Evolutionary conservation across 768 basidiomycete species (phyloP).

Genomic region (Ramaria sp.): DNA sequence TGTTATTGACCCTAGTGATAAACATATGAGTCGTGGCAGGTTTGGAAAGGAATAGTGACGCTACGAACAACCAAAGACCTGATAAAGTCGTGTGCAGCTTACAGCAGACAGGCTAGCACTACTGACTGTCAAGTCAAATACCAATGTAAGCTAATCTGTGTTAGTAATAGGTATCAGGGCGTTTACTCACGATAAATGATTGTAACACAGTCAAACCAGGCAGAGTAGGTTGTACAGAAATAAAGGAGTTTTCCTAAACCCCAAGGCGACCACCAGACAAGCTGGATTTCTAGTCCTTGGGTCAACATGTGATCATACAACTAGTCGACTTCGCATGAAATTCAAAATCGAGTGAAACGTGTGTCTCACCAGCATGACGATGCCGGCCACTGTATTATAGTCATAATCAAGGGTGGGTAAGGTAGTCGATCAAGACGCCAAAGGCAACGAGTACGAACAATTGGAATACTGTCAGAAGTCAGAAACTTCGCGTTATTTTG

Average conservation of each 20-base stretch:
- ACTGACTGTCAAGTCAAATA: not conserved
- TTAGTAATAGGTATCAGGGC: not conserved
- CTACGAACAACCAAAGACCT: not conserved
- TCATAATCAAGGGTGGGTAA: too few species aligned
- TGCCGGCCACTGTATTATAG: not conserved
- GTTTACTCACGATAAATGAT: not conserved
- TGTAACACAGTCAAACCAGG: not conserved
- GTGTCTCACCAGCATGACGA: not conserved
- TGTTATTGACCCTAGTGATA: not conserved
- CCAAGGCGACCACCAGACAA: slow-evolving; percentile 2
- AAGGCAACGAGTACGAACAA: too few species aligned
- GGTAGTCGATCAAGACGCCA: too few species aligned
- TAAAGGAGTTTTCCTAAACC: slow-evolving; percentile 1
- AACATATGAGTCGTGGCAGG: not conserved
- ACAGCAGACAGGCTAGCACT: not conserved
- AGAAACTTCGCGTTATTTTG: too few species aligned
- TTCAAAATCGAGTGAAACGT: not conserved
- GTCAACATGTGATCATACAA: slow-evolving; percentile 5
- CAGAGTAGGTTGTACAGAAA: slow-evolving; percentile 4
- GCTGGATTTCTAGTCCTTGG: not conserved
- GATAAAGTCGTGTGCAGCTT: not conserved
- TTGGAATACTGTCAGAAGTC: too few species aligned
- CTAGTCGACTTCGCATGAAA: not conserved
- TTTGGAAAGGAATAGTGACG: not conserved
- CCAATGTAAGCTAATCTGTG: too few species aligned